Percentiles rank a stretch among this genome's conserved stretches.
Conservation (phyloP, 441 rosid species). For the Gossypium davidsonii region DNA sequence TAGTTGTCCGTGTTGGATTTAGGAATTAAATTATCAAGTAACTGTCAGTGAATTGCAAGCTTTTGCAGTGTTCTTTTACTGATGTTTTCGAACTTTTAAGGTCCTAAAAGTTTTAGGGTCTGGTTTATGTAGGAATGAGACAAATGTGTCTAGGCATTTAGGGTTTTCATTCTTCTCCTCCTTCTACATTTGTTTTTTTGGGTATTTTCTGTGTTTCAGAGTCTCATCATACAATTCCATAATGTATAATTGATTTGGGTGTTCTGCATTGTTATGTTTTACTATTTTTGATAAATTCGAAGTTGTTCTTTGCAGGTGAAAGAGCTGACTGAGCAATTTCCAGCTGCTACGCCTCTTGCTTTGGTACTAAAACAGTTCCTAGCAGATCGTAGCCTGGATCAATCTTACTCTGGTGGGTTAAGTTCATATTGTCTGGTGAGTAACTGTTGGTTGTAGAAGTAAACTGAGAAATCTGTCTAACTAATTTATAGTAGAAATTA, state of each 20-base stretch:
- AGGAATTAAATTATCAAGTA: background rate
- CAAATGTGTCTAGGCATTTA: background rate
- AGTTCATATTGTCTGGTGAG: conserved; percentile 96
- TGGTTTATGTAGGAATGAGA: background rate
- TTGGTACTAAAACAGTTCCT: conserved; percentile 93
- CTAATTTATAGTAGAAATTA: background rate
- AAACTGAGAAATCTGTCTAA: background rate
- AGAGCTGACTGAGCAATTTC: conserved; percentile 87
- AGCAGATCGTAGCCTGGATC: conserved; percentile 98
- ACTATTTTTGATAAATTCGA: conserved; percentile 7
- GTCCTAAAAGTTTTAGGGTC: background rate
- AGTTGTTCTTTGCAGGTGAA: conserved; percentile 55
- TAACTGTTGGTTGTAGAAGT: conserved; percentile 4
- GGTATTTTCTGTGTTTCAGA: background rate
- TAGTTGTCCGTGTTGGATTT: background rate
- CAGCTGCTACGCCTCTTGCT: conserved; percentile 93
- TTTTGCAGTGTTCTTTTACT: background rate
- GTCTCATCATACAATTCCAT: background rate
- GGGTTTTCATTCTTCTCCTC: background rate
- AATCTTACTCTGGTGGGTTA: conserved; percentile 98
- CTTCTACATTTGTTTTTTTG: background rate
- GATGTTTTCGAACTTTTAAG: background rate
- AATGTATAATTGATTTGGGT: background rate
- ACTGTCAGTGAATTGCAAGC: background rate
- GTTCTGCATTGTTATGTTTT: background rate